phyloP scores from a whole-genome alignment of 2,329 filamentous ascomycete species.

The Penicillium occitanis region DNA sequence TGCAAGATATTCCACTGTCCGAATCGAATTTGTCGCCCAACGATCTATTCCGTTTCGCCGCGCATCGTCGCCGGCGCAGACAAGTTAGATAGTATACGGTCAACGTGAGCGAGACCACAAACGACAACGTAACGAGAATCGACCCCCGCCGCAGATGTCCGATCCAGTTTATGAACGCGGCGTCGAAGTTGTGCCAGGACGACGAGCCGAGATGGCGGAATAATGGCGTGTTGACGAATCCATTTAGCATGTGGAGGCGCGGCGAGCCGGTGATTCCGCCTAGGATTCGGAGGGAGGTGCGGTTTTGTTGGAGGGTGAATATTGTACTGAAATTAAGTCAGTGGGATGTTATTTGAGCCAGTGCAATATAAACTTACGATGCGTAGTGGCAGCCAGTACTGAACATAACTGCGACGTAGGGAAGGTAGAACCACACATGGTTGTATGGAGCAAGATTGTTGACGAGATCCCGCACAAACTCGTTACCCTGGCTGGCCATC shows the following conservation, averaged over 20 bases:
- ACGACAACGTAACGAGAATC: slow-evolving; percentile 12
- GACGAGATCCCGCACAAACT: slow-evolving; percentile 38
- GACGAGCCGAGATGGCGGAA: slow-evolving; percentile 47
- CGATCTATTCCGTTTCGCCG: background rate
- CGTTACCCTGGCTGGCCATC: slow-evolving; percentile 39
- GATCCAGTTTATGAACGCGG: slow-evolving; percentile 29
- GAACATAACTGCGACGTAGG: slow-evolving; percentile 47
- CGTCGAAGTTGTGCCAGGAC: slow-evolving; percentile 46
- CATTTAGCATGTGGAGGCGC: slow-evolving; percentile 42
- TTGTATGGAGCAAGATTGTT: slow-evolving; percentile 38
- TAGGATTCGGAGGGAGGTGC: slow-evolving; percentile 39
- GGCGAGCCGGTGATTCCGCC: slow-evolving; percentile 31
- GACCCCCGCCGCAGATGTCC: slow-evolving; percentile 15
- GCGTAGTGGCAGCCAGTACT: slow-evolving; percentile 47
- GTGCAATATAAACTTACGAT: slow-evolving; percentile 31
- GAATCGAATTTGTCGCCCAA: background rate
- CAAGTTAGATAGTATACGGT: background rate
- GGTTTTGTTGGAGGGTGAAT: slow-evolving; percentile 37
- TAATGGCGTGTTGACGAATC: slow-evolving; percentile 41
- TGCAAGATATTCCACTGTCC: background rate
- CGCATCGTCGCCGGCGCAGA: slow-evolving; percentile 3
- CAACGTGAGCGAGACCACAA: slow-evolving; percentile 12
- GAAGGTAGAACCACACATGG: slow-evolving; percentile 41
- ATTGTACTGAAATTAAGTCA: too few relatives aligned
- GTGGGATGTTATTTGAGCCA: too few relatives aligned